These are phyloP conservation scores for Nepenthes mirabilis DNA, from an alignment of 148 eudicot genomes.

Conservation along the genomic window DNA sequence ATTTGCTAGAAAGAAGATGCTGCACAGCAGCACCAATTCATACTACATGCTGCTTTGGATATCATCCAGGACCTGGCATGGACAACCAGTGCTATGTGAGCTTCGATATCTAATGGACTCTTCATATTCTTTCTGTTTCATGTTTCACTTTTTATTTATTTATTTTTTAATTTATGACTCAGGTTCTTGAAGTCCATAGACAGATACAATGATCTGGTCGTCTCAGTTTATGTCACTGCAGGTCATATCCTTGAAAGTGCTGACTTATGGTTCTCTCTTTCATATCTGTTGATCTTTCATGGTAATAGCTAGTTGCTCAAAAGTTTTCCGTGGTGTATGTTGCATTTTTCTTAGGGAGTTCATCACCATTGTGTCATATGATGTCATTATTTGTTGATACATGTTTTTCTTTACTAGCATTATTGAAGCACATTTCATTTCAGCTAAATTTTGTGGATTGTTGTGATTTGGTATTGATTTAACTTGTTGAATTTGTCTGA, in stretches of 20 bases:
- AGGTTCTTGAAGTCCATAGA: slow-evolving; percentile 96
- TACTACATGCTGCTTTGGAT: slow-evolving; percentile 86
- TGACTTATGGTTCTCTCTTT: not conserved
- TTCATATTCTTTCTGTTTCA: not conserved
- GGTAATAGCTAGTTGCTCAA: too few species aligned
- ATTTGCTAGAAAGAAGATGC: slow-evolving; percentile 83
- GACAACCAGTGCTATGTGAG: slow-evolving; percentile 99
- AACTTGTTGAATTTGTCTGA: too few species aligned
- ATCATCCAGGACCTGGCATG: slow-evolving; percentile 96
- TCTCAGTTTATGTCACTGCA: slow-evolving; percentile 94
- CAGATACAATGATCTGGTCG: slow-evolving; percentile 90
- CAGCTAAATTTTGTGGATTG: too few species aligned
- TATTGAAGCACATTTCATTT: too few species aligned
- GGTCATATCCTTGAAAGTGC: slow-evolving; percentile 83
- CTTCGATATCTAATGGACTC: not conserved
- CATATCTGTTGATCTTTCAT: not conserved
- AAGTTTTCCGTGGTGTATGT: too few species aligned
- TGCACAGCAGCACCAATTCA: slow-evolving; percentile 90
- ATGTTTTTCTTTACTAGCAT: not conserved
- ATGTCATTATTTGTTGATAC: too few species aligned
- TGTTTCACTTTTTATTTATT: not conserved
- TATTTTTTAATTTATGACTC: slow-evolving; percentile 10
- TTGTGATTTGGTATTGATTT: too few species aligned
- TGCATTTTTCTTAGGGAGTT: too few species aligned
- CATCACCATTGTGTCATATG: too few species aligned